Evolutionary conservation across 306 rosid species (phyloP).

Genomic region (Dryas drummondii): DNA sequence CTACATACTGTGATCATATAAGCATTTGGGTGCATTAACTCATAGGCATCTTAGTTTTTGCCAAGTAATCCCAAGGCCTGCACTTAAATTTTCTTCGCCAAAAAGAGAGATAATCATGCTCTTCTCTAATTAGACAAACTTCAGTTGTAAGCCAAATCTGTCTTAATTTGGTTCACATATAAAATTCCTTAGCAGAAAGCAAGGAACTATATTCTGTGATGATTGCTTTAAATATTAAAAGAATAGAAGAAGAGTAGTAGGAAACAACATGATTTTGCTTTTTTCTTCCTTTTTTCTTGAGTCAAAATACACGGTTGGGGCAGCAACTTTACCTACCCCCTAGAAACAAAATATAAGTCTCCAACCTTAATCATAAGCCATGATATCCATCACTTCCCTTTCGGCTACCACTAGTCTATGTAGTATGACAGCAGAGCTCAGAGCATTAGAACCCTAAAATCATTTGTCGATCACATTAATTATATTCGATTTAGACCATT

Average conservation of each 20-base stretch:
- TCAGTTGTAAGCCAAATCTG: neutral
- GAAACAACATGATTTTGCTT: constrained; percentile 6
- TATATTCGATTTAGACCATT: neutral
- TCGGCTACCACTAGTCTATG: constrained; percentile 51
- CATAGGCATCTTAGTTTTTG: neutral
- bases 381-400: constrained; percentile 33
- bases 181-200: neutral
- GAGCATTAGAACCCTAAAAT: neutral
- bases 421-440: constrained; percentile 6
- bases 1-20: neutral
- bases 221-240: neutral
- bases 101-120: neutral
- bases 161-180: neutral
- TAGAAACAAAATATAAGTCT: constrained; percentile 27
- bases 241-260: neutral
- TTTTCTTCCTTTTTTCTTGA: neutral
- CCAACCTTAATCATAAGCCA: constrained; percentile 39
- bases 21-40: no score
- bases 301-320: constrained; percentile 10
- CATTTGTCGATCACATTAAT: neutral
- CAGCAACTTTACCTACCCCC: constrained; percentile 36
- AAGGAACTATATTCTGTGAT: neutral
- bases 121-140: neutral
- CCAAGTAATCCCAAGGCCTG: neutral
- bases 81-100: neutral